These are phyloP conservation scores for Boletus rufocinnamomeus DNA, from an alignment of 768 basidiomycete species.

Conservation along the genomic window DNA sequence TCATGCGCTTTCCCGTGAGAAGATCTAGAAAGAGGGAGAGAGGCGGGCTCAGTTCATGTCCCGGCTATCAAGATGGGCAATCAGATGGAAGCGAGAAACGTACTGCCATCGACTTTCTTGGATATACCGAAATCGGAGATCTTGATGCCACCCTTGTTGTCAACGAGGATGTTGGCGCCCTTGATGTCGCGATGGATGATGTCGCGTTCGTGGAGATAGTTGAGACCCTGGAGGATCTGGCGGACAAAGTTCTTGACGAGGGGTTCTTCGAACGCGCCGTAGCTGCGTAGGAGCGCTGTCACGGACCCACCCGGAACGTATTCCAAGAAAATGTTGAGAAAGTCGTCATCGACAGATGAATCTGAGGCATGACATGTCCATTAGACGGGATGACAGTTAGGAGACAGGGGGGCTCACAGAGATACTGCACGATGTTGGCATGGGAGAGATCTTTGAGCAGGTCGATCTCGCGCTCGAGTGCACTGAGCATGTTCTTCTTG, in stretches of 20 bases:
- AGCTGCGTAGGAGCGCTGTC: conserved; percentile 82
- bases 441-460: conserved; percentile 90
- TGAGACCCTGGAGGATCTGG: conserved; percentile 86
- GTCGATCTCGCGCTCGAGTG: conserved; percentile 92
- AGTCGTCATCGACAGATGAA: conserved; percentile 88
- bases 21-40: conserved; percentile 34
- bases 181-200: conserved; percentile 99
- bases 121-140: conserved; percentile 97
- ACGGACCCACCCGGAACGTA: conserved; percentile 97
- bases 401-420: conserved; percentile 59
- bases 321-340: conserved; percentile 94
- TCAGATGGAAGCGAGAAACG: conserved; percentile 36
- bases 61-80: neutral
- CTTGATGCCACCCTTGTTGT: conserved; percentile 97
- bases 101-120: conserved; percentile 96
- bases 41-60: neutral
- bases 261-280: conserved; percentile 92
- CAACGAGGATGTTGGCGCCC: conserved; percentile 96
- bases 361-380: conserved; percentile 49
- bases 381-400: neutral
- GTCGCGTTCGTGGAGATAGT: conserved; percentile 89
- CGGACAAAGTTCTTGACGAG: conserved; percentile 91
- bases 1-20: conserved; percentile 64
- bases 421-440: conserved; percentile 96
- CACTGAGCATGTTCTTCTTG: conserved; percentile 90